phyloP scores from a whole-genome alignment of 768 basidiomycete species.

The Tricholoma saponaceum region DNA sequence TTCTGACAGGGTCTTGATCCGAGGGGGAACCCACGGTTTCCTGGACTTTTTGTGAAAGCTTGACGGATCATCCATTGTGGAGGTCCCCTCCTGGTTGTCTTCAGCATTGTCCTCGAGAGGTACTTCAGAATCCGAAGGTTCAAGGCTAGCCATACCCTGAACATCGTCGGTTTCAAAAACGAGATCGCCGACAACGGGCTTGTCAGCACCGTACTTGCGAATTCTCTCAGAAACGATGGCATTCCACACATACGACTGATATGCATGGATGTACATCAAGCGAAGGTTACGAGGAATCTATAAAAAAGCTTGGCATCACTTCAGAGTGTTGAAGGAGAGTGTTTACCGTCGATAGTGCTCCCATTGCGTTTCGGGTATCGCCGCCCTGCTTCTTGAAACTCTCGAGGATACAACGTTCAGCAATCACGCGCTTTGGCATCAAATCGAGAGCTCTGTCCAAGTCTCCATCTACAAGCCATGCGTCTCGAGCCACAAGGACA shows the following conservation, averaged over 20 bases:
- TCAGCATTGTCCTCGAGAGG: slow-evolving; percentile 28
- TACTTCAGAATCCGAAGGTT: slow-evolving; percentile 25
- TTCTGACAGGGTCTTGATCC: slow-evolving; percentile 73
- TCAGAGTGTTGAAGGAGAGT: slow-evolving; percentile 5
- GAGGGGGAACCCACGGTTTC: slow-evolving; percentile 62
- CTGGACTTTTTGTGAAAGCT: slow-evolving; percentile 31
- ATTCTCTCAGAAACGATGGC: slow-evolving; percentile 94
- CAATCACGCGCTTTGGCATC: slow-evolving; percentile 90
- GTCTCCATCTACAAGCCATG: slow-evolving; percentile 85
- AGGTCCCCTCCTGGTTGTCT: slow-evolving; percentile 20
- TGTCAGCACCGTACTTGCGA: slow-evolving; percentile 65
- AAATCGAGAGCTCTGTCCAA: slow-evolving; percentile 75
- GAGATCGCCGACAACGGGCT: slow-evolving; percentile 85
- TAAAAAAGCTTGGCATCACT: background rate
- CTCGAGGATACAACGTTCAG: slow-evolving; percentile 90
- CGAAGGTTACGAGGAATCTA: slow-evolving; percentile 95
- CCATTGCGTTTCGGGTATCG: slow-evolving; percentile 80
- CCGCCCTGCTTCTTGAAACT: slow-evolving; percentile 80
- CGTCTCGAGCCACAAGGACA: slow-evolving; percentile 75
- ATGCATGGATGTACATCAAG: slow-evolving; percentile 97
- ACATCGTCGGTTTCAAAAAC: slow-evolving; percentile 57
- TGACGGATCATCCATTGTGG: slow-evolving; percentile 19
- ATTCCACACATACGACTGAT: slow-evolving; percentile 99
- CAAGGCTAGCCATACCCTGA: slow-evolving; percentile 25
- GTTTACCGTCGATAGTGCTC: slow-evolving; percentile 78